These are phyloP conservation scores for Rutstroemia sp. DNA, from an alignment of 2,329 filamentous ascomycete species.

Conservation along the genomic window DNA sequence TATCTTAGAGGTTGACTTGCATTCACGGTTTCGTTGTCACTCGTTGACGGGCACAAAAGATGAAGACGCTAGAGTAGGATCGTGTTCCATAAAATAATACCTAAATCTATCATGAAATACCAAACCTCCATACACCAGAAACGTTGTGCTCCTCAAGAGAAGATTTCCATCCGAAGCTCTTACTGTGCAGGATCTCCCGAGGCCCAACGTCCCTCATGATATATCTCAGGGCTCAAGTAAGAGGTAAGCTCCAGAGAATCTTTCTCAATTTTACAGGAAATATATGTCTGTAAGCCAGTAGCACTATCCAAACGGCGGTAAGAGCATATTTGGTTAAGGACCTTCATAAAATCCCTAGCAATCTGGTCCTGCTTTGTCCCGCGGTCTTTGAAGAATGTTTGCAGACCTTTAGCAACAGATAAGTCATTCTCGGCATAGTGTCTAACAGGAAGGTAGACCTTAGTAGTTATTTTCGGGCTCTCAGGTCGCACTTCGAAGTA, in stretches of 20 bases:
- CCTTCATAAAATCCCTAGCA: neutral
- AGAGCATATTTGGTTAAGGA: neutral
- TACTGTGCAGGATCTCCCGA: too few species aligned
- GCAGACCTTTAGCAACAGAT: neutral
- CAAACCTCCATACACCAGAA: too few species aligned
- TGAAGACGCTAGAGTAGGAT: too few species aligned
- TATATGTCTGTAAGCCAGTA: neutral
- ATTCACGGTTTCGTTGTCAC: too few species aligned
- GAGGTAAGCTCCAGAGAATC: neutral
- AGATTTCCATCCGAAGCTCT: too few species aligned
- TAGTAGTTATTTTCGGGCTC: neutral
- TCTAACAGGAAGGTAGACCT: neutral
- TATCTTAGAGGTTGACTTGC: too few species aligned
- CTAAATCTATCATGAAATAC: too few species aligned
- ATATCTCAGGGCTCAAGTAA: neutral
- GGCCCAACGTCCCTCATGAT: too few species aligned
- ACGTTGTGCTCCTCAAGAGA: too few species aligned
- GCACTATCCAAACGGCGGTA: neutral
- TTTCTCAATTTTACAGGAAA: neutral
- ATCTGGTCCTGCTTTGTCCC: neutral
- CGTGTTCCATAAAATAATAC: too few species aligned
- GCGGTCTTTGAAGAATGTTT: neutral
- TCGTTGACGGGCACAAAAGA: too few species aligned
- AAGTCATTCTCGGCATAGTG: neutral
- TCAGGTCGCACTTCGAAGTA: neutral